Conservation (phyloP, 2,329 filamentous ascomycete species). For the Penicillium sp. region DNA sequence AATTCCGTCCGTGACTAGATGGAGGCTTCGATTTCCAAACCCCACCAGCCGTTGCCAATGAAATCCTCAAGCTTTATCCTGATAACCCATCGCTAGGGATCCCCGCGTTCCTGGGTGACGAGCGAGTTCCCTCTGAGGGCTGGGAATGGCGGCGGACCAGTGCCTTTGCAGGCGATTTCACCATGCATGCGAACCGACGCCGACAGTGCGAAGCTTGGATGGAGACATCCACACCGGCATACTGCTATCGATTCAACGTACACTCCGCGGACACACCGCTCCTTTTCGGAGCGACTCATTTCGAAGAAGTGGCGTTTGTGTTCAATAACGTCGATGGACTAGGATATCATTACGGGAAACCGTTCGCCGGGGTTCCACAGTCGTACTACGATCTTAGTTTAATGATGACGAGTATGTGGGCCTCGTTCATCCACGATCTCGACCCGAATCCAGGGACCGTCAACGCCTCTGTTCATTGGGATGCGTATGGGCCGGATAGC, state of each 20-base stretch:
- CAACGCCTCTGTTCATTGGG: constrained; percentile 40
- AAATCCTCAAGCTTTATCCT: constrained; percentile 54
- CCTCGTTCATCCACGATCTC: constrained; percentile 49
- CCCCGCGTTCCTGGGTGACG: constrained; percentile 43
- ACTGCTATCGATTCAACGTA: constrained; percentile 65
- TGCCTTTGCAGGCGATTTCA: constrained; percentile 56
- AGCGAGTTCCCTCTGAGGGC: constrained; percentile 39
- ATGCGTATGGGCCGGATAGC: constrained; percentile 41
- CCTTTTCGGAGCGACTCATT: constrained; percentile 53
- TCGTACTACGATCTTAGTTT: constrained; percentile 46
- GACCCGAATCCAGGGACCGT: constrained; percentile 44
- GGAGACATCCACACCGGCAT: constrained; percentile 50
- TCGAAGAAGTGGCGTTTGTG: constrained; percentile 57
- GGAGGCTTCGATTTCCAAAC: constrained; percentile 23
- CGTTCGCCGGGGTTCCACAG: constrained; percentile 42
- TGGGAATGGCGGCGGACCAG: constrained; percentile 55
- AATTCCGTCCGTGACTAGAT: constrained; percentile 9
- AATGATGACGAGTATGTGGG: constrained; percentile 55
- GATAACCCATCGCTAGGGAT: constrained; percentile 52
- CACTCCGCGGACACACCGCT: constrained; percentile 44
- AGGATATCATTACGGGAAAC: constrained; percentile 44
- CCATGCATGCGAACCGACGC: constrained; percentile 58
- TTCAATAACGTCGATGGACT: constrained; percentile 53
- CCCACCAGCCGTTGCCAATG: constrained; percentile 32
- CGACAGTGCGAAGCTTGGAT: constrained; percentile 55